Percentiles rank a stretch among this genome's conserved stretches.
These are phyloP conservation scores for Daldinia loculata DNA, from an alignment of 495 filamentous ascomycete genomes.

Conservation along the genomic window DNA sequence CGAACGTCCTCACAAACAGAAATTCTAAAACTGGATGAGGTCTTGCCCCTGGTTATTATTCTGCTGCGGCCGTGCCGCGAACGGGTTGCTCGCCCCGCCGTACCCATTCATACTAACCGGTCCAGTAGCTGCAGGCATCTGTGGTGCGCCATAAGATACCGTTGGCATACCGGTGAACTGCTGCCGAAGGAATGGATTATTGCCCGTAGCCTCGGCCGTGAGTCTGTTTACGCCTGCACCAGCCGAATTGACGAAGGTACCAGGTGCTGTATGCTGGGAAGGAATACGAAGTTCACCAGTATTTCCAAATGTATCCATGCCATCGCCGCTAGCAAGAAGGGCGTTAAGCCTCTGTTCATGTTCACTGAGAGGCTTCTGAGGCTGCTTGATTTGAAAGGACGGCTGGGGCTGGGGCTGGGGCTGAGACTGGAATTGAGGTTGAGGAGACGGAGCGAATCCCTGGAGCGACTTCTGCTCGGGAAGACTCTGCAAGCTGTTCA, in stretches of 20 bases:
- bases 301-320: conserved; percentile 97
- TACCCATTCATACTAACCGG: conserved; percentile 62
- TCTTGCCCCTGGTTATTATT: conserved; percentile 75
- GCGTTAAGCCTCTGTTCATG: conserved; percentile 88
- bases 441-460: conserved; percentile 50
- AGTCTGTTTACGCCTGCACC: conserved; percentile 77
- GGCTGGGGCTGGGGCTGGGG: conserved; percentile 28
- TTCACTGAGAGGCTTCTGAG: conserved; percentile 69
- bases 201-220: conserved; percentile 79
- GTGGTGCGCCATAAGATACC: conserved; percentile 58
- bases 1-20: conserved; percentile 13
- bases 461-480: conserved; percentile 74
- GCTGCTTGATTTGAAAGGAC: conserved; percentile 56
- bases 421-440: conserved; percentile 36
- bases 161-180: conserved; percentile 86
- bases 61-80: conserved; percentile 69
- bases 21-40: conserved; percentile 85
- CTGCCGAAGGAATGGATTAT: conserved; percentile 85
- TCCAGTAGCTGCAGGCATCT: conserved; percentile 81
- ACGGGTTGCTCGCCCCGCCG: conserved; percentile 73
- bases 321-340: conserved; percentile 87
- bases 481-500: conserved; percentile 71
- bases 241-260: conserved; percentile 95
- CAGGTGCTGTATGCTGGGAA: conserved; percentile 94
- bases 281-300: conserved; percentile 93